These are phyloP conservation scores for Metschnikowia reukaufii DNA, from an alignment of 805 yeast genomes.

Conservation along the genomic window DNA sequence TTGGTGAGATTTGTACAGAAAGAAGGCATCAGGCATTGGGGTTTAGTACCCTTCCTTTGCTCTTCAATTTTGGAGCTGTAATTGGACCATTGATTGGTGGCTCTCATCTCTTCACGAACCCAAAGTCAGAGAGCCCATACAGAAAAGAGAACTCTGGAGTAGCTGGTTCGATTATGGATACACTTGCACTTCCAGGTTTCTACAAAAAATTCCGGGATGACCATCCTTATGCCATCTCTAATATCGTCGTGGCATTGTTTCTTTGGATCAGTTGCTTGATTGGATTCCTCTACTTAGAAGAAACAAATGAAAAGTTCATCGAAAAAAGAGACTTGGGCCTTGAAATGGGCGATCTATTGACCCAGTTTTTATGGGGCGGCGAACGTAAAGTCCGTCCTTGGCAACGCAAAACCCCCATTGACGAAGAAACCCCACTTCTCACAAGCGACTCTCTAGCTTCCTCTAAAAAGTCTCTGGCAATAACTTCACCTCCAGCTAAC, in stretches of 20 bases:
- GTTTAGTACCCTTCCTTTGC: constrained; percentile 58
- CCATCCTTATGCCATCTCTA: constrained; percentile 55
- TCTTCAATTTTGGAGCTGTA: constrained; percentile 61
- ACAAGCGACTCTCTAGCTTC: background rate
- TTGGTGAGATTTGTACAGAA: constrained; percentile 60
- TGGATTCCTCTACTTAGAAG: constrained; percentile 52
- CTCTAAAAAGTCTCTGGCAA: background rate
- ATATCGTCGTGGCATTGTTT: constrained; percentile 44
- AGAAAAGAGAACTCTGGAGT: background rate
- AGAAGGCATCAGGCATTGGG: constrained; percentile 62
- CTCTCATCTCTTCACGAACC: constrained; percentile 50
- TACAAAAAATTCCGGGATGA: constrained; percentile 29
- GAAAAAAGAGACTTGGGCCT: constrained; percentile 45
- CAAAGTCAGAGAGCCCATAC: constrained; percentile 27
- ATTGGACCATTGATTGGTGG: constrained; percentile 61
- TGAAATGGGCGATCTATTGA: constrained; percentile 42
- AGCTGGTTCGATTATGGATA: background rate
- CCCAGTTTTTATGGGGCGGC: constrained; percentile 20
- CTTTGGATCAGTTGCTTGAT: constrained; percentile 35
- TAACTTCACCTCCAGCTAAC: constrained; percentile 1
- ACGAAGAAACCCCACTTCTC: constrained; percentile 13
- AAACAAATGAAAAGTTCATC: constrained; percentile 46
- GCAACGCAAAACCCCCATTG: constrained; percentile 10
- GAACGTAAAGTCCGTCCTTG: constrained; percentile 24
- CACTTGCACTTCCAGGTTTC: constrained; percentile 1